These are phyloP conservation scores for Trichoderma endophyticum DNA, from an alignment of 2,329 filamentous ascomycete genomes.

Conservation along the genomic window DNA sequence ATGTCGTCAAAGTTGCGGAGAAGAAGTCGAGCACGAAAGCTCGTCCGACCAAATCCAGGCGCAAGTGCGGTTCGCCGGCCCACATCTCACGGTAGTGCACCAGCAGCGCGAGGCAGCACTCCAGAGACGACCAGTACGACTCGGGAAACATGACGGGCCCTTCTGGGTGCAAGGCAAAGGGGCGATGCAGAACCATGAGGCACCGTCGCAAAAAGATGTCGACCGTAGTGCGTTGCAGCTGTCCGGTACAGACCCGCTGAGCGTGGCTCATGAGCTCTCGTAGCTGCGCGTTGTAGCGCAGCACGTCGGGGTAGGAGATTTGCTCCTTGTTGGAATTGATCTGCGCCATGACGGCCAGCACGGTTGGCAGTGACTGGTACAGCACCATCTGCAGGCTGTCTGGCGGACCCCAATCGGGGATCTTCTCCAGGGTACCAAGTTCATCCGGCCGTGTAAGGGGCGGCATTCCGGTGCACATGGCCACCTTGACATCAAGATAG, in stretches of 20 bases:
- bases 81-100: constrained; percentile 37
- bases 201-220: constrained; percentile 36
- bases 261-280: constrained; percentile 34
- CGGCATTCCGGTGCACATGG: constrained; percentile 36
- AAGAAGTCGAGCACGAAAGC: constrained; percentile 37
- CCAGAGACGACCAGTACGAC: constrained; percentile 37
- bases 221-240: constrained; percentile 33
- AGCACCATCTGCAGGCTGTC: constrained; percentile 34
- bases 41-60: constrained; percentile 33
- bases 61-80: constrained; percentile 27
- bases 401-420: constrained; percentile 27
- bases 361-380: constrained; percentile 31
- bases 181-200: constrained; percentile 37
- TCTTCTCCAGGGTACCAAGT: constrained; percentile 27
- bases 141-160: constrained; percentile 34
- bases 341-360: constrained; percentile 31
- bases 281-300: constrained; percentile 33
- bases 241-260: constrained; percentile 27
- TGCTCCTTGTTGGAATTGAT: constrained; percentile 33
- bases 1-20: constrained; percentile 34
- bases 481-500: constrained; percentile 36
- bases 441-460: constrained; percentile 34
- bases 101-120: constrained; percentile 36
- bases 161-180: constrained; percentile 34
- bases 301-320: constrained; percentile 33